Conservation (phyloP, 2,329 filamentous ascomycete species). For the Pseudocercospora musae region DNA sequence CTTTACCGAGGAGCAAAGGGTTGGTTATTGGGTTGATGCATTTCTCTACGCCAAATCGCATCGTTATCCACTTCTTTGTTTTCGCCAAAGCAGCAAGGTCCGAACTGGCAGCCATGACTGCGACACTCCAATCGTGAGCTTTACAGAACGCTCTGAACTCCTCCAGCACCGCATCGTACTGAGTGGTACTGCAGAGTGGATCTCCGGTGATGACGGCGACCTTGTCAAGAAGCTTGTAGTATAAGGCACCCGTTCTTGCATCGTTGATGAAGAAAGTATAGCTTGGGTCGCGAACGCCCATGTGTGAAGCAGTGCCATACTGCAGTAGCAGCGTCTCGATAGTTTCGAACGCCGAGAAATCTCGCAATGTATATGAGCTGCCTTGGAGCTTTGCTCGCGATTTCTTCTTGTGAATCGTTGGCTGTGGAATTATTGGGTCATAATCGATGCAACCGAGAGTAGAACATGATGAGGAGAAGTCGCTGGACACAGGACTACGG, state of each 20-base stretch:
- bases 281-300: conserved; percentile 6
- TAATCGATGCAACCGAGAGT: not conserved
- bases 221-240: conserved; percentile 10
- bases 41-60: conserved; percentile 6
- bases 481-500: not conserved
- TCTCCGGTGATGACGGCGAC: conserved; percentile 7
- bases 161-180: not conserved
- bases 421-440: not conserved
- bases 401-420: not conserved
- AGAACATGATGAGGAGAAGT: not conserved
- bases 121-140: not conserved
- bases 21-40: conserved; percentile 2
- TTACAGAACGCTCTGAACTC: conserved; percentile 3
- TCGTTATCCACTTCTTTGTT: not conserved
- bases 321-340: conserved; percentile 3
- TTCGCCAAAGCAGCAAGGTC: not conserved
- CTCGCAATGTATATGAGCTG: conserved; percentile 1
- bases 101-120: conserved; percentile 1
- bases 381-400: not conserved
- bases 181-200: conserved; percentile 2
- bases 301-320: conserved; percentile 6
- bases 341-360: conserved; percentile 1
- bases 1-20: not conserved
- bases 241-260: not conserved
- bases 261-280: conserved; percentile 8